Conservation (phyloP, 1,284 basidiomycete species). For the Sporisorium graminicola region DNA sequence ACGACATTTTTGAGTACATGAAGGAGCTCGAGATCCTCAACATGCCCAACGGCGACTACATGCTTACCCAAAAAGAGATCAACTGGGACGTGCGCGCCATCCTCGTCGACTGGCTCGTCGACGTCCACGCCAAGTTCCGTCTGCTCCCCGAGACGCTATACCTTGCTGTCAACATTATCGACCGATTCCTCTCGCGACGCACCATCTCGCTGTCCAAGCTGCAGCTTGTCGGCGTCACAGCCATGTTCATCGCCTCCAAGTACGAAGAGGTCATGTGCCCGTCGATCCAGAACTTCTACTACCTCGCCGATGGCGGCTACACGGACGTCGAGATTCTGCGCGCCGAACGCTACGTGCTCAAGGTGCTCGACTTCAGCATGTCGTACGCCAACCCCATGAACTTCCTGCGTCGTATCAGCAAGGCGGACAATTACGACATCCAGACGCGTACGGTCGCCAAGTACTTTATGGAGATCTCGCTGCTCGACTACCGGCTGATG, state of each 20-base stretch:
- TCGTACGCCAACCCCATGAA: conserved; percentile 94
- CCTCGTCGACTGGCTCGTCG: conserved; percentile 95
- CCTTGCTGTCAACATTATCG: conserved; percentile 93
- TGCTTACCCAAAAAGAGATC: conserved; percentile 64
- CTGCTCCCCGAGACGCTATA: conserved; percentile 96
- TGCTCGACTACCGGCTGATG: conserved; percentile 87
- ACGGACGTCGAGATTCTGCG: conserved; percentile 66
- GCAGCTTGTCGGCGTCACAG: conserved; percentile 93
- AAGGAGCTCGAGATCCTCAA: conserved; percentile 76
- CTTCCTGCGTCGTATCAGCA: conserved; percentile 79
- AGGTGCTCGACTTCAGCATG: conserved; percentile 90
- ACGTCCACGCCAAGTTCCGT: conserved; percentile 93
- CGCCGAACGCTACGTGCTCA: conserved; percentile 92
- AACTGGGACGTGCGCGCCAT: conserved; percentile 77
- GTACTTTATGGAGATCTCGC: conserved; percentile 82
- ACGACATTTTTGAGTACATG: conserved; percentile 93
- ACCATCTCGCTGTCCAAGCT: conserved; percentile 91
- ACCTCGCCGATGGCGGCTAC: conserved; percentile 65
- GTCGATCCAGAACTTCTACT: conserved; percentile 85
- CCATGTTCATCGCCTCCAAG: conserved; percentile 93
- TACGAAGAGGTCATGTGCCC: conserved; percentile 96
- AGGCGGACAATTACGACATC: conserved; percentile 75
- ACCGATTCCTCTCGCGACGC: conserved; percentile 92
- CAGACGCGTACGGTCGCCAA: conserved; percentile 92
- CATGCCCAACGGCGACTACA: conserved; percentile 68